Percentiles rank a stretch among this genome's conserved stretches.
phyloP scores from a whole-genome alignment of 345 rosid genomes.

The Raphanus raphanistrum region DNA sequence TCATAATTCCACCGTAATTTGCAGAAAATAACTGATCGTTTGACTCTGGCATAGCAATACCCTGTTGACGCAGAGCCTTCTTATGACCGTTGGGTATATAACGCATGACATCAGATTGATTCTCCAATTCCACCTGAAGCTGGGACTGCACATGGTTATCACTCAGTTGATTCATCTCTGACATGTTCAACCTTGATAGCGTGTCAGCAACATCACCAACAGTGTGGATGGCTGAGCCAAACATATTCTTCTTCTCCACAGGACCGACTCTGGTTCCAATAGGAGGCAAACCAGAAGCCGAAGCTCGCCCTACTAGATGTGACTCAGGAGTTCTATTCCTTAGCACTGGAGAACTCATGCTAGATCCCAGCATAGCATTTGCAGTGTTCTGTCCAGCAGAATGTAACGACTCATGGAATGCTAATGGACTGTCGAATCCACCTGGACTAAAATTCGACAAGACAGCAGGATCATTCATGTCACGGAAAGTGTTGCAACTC shows the following conservation, averaged over 20 bases:
- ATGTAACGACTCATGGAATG: constrained; percentile 47
- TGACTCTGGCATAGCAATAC: constrained; percentile 43
- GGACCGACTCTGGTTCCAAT: constrained; percentile 59
- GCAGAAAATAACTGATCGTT: constrained; percentile 51
- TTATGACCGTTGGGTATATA: constrained; percentile 53
- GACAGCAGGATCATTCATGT: constrained; percentile 47
- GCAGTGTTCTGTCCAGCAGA: constrained; percentile 38
- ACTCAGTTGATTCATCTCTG: constrained; percentile 48
- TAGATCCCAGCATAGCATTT: background rate
- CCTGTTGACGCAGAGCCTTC: constrained; percentile 54
- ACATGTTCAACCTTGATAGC: constrained; percentile 57
- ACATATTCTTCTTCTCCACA: constrained; percentile 50
- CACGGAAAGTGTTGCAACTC: constrained; percentile 68
- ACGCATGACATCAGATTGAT: constrained; percentile 48
- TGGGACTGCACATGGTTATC: constrained; percentile 46
- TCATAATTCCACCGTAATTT: constrained; percentile 46
- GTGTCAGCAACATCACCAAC: constrained; percentile 62
- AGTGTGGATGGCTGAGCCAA: constrained; percentile 49
- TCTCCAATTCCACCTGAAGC: constrained; percentile 45
- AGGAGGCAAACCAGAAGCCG: constrained; percentile 62
- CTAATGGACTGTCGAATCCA: constrained; percentile 51
- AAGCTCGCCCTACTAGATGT: constrained; percentile 54
- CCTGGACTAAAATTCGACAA: constrained; percentile 38
- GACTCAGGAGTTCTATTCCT: constrained; percentile 75
- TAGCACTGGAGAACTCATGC: constrained; percentile 49